Conservation (phyloP, 139 green algal species). For the Picochlorum sp. region DNA sequence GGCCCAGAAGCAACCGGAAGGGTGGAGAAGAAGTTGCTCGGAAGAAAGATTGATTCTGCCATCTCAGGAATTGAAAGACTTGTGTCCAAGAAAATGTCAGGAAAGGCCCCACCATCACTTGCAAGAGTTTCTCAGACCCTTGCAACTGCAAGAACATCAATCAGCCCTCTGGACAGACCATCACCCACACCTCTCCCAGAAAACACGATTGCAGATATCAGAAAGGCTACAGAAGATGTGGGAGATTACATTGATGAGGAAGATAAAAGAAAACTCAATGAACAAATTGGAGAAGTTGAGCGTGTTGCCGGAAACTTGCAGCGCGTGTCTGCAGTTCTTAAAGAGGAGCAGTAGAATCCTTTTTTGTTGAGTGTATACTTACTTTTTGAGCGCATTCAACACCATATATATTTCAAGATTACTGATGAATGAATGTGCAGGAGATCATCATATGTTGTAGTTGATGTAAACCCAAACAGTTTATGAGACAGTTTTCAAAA, state of each 20-base stretch:
- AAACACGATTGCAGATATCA: slow-evolving; percentile 8
- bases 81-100: neutral
- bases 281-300: slow-evolving; percentile 7
- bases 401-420: neutral
- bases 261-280: slow-evolving; percentile 3
- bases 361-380: neutral
- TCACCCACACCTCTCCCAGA: neutral
- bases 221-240: slow-evolving; percentile 4
- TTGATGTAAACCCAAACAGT: too few relatives aligned
- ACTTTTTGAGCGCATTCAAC: neutral
- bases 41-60: slow-evolving; percentile 37
- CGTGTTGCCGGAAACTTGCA: slow-evolving; percentile 6
- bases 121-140: slow-evolving; percentile 6
- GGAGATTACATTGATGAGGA: slow-evolving; percentile 5
- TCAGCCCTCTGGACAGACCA: neutral
- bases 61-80: slow-evolving; percentile 8
- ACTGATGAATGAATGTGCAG: neutral
- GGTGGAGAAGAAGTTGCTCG: slow-evolving; percentile 58
- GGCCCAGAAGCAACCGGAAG: slow-evolving; percentile 25
- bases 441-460: too few relatives aligned
- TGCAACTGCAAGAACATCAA: slow-evolving; percentile 10
- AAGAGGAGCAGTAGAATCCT: neutral
- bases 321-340: slow-evolving; percentile 12
- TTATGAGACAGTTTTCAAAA: too few relatives aligned
- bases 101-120: slow-evolving; percentile 3